Evolutionary conservation across 345 rosid species (phyloP).

Genomic region (Anacardium occidentale): DNA sequence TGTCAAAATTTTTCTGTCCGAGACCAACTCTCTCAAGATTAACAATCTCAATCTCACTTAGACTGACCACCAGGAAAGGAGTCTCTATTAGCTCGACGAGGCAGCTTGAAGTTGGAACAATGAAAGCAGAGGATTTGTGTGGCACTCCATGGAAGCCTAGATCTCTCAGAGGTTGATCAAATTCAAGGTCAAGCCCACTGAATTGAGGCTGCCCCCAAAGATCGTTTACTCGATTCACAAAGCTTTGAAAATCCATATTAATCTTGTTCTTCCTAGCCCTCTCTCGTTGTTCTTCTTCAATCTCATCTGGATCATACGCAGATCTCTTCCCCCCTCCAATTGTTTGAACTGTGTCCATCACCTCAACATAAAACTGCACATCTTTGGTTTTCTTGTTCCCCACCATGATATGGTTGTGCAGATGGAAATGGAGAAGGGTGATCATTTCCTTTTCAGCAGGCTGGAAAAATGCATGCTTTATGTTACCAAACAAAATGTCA

Average conservation of each 20-base stretch:
- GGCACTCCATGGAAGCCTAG: slow-evolving; percentile 98
- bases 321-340: slow-evolving; percentile 91
- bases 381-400: slow-evolving; percentile 93
- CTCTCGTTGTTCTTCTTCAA: slow-evolving; percentile 92
- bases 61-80: slow-evolving; percentile 76
- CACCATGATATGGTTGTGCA: slow-evolving; percentile 96
- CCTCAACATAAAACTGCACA: slow-evolving; percentile 89
- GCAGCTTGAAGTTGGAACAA: slow-evolving; percentile 86
- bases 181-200: slow-evolving; percentile 77
- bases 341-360: slow-evolving; percentile 88
- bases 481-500: slow-evolving; percentile 76
- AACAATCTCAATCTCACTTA: slow-evolving; percentile 93
- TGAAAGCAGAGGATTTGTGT: slow-evolving; percentile 69
- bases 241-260: slow-evolving; percentile 80
- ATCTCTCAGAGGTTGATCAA: slow-evolving; percentile 92
- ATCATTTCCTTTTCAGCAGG: slow-evolving; percentile 97
- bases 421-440: slow-evolving; percentile 78
- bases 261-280: slow-evolving; percentile 82
- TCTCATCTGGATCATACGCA: slow-evolving; percentile 93
- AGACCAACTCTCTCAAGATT: slow-evolving; percentile 95
- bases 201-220: slow-evolving; percentile 88
- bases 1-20: slow-evolving; percentile 89
- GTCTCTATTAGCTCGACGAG: slow-evolving; percentile 81
- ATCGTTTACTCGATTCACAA: slow-evolving; percentile 80
- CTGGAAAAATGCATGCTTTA: slow-evolving; percentile 91